A percentile compares a stretch with the other conserved stretches of the same genome.
Conservation (phyloP, 2,329 filamentous ascomycete species). For the Pyricularia sp. region DNA sequence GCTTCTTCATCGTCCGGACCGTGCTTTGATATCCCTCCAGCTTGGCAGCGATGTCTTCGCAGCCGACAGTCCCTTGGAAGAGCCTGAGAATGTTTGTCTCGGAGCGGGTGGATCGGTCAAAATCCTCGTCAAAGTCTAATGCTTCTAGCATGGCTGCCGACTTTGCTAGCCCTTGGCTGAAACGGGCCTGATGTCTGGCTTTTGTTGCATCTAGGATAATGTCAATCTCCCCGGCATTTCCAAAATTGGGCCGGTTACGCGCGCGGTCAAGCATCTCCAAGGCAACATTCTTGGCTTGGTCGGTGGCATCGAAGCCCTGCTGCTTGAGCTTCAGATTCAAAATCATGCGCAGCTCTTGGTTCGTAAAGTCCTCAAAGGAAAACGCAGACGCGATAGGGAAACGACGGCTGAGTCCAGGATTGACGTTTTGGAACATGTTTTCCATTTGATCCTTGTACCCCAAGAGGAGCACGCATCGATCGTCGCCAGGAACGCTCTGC, state of each 20-base stretch:
- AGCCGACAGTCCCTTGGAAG: conserved; percentile 51
- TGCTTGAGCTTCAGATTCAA: conserved; percentile 53
- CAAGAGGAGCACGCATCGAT: conserved; percentile 62
- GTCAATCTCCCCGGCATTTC: conserved; percentile 68
- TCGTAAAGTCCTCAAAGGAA: conserved; percentile 57
- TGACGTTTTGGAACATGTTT: conserved; percentile 64
- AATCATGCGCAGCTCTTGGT: conserved; percentile 48
- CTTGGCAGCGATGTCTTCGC: conserved; percentile 41
- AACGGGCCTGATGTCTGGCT: conserved; percentile 20
- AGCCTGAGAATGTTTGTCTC: conserved; percentile 40
- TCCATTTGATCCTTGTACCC: conserved; percentile 64
- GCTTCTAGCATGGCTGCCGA: conserved; percentile 19
- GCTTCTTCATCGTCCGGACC: conserved; percentile 37
- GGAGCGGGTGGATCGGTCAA: conserved; percentile 37
- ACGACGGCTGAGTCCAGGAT: conserved; percentile 57
- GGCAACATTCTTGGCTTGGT: conserved; percentile 41
- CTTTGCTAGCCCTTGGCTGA: conserved; percentile 13
- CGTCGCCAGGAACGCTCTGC: conserved; percentile 59
- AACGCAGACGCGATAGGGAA: conserved; percentile 59
- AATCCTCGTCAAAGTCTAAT: conserved; percentile 50
- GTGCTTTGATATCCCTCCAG: conserved; percentile 46
- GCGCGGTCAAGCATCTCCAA: conserved; percentile 51
- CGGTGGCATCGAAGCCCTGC: conserved; percentile 41
- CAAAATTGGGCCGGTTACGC: conserved; percentile 56
- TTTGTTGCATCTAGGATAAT: conserved; percentile 54